These are phyloP conservation scores for Pyrus betulifolia DNA, from an alignment of 306 rosid genomes.

Conservation along the genomic window DNA sequence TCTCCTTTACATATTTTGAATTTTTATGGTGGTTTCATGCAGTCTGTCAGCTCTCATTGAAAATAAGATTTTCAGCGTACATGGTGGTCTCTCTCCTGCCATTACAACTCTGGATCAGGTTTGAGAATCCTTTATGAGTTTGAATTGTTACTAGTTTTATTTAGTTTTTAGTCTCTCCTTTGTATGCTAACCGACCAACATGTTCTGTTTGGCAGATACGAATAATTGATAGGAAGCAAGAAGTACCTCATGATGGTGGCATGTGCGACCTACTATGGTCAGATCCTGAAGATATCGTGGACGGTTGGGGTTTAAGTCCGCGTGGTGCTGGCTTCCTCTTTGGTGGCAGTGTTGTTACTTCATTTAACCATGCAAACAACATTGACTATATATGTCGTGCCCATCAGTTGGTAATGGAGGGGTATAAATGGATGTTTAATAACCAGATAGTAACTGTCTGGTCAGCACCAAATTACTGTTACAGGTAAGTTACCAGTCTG, in stretches of 20 bases:
- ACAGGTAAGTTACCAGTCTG: conserved; percentile 49
- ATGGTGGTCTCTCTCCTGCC: conserved; percentile 98
- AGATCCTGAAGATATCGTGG: conserved; percentile 97
- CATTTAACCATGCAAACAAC: conserved; percentile 90
- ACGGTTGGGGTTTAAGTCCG: conserved; percentile 98
- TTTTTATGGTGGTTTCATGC: conserved; percentile 22
- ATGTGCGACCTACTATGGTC: conserved; percentile 99
- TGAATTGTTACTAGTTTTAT: background rate
- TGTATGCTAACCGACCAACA: conserved; percentile 1
- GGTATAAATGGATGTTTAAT: conserved; percentile 99
- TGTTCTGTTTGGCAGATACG: conserved; percentile 55
- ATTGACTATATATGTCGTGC: conserved; percentile 97
- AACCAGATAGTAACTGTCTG: conserved; percentile 97
- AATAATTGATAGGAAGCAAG: conserved; percentile 95
- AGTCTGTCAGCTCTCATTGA: conserved; percentile 95
- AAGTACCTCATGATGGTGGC: conserved; percentile 98
- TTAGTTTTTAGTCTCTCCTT: background rate
- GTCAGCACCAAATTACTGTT: conserved; percentile 99
- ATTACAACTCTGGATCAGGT: conserved; percentile 95
- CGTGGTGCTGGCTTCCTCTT: conserved; percentile 98
- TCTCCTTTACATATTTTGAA: conserved; percentile 9
- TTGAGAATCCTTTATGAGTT: conserved; percentile 12
- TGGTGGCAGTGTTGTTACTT: conserved; percentile 83
- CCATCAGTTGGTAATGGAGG: conserved; percentile 99
- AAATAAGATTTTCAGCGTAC: conserved; percentile 91